phyloP scores from a whole-genome alignment of 208 protist genomes.

The Leishmania amazonensis region DNA sequence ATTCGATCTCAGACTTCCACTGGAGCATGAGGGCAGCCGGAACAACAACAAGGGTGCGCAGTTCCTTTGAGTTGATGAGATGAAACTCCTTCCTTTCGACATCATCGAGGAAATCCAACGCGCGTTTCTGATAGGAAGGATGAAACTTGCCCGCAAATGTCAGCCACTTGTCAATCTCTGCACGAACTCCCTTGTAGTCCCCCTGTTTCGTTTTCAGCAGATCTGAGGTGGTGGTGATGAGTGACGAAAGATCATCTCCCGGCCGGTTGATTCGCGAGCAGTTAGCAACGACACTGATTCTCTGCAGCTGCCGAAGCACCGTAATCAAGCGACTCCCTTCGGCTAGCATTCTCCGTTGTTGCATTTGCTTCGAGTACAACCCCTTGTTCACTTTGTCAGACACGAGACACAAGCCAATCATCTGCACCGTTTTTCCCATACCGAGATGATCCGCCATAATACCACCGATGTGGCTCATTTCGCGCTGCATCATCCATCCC shows the following conservation, averaged over 20 bases:
- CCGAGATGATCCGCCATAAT: constrained; percentile 93
- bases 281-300: constrained; percentile 81
- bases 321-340: constrained; percentile 73
- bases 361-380: constrained; percentile 29
- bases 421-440: constrained; percentile 93
- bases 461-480: constrained; percentile 76
- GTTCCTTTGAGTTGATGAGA: constrained; percentile 79
- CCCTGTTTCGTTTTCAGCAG: constrained; percentile 26
- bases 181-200: constrained; percentile 35
- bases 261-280: constrained; percentile 86
- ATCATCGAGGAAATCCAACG: constrained; percentile 77
- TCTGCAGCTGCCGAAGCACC: constrained; percentile 80
- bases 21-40: constrained; percentile 92
- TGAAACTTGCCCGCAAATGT: constrained; percentile 85
- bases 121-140: constrained; percentile 74
- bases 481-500: constrained; percentile 88
- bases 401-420: constrained; percentile 88
- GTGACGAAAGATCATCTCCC: constrained; percentile 47
- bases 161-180: constrained; percentile 86
- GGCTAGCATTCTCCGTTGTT: constrained; percentile 35
- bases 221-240: constrained; percentile 51
- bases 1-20: constrained; percentile 91
- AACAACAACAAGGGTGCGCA: constrained; percentile 93
- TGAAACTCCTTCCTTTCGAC: constrained; percentile 75
- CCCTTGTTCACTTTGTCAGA: constrained; percentile 62